Evolutionary conservation across 257 asterid genomes (phyloP).

Genomic region (Apocynum venetum): DNA sequence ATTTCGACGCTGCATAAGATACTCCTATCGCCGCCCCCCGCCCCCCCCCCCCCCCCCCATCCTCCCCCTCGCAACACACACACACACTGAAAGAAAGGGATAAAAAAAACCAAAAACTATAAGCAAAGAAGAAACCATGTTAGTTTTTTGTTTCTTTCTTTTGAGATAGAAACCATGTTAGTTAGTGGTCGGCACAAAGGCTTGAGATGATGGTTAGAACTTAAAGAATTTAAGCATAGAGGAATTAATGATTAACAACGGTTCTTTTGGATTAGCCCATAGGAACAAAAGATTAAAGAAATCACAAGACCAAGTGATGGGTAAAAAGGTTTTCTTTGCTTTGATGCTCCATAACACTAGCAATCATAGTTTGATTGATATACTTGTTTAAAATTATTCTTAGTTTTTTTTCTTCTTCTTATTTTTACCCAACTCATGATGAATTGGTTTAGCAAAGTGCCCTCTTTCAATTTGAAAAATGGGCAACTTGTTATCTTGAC

Average conservation of each 20-base stretch:
- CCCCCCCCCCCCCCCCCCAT: too few relatives aligned
- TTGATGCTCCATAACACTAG: slow-evolving; percentile 26
- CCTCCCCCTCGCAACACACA: too few relatives aligned
- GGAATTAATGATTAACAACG: slow-evolving; percentile 21
- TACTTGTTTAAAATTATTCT: slow-evolving; percentile 5
- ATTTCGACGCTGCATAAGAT: neutral
- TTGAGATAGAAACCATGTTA: neutral
- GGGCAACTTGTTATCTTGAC: slow-evolving; percentile 26
- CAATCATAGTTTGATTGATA: slow-evolving; percentile 24
- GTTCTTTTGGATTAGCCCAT: slow-evolving; percentile 32
- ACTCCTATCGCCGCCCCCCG: too few relatives aligned
- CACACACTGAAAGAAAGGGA: neutral
- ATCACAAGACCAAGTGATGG: slow-evolving; percentile 33
- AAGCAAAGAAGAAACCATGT: neutral
- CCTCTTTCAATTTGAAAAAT: slow-evolving; percentile 30
- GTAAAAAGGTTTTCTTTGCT: slow-evolving; percentile 38
- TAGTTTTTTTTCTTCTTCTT: neutral
- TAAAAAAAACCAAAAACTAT: neutral
- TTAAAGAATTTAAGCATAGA: slow-evolving; percentile 6
- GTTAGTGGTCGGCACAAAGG: neutral
- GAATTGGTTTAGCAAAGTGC: slow-evolving; percentile 27
- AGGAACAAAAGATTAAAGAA: slow-evolving; percentile 17
- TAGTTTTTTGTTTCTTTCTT: neutral
- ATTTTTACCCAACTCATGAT: slow-evolving; percentile 19
- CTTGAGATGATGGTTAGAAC: slow-evolving; percentile 3